Evolutionary conservation across 306 rosid species (phyloP).

Genomic region (Gleditsia sinensis): DNA sequence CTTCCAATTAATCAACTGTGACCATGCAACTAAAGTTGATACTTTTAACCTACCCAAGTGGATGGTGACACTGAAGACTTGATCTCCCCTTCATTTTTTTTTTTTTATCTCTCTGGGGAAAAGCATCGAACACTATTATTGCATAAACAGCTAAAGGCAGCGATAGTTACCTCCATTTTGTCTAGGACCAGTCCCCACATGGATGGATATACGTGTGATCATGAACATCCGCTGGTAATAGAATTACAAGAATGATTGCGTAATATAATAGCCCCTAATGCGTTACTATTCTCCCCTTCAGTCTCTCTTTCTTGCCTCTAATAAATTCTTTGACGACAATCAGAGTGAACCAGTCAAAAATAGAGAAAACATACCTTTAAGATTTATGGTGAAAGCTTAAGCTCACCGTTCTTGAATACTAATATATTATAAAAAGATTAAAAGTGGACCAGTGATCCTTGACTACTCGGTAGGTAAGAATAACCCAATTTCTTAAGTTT

Average conservation of each 20-base stretch:
- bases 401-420: too few species aligned
- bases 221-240: slow-evolving; percentile 24
- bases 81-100: not conserved
- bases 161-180: slow-evolving; percentile 34
- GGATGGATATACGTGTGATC: slow-evolving; percentile 46
- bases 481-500: too few species aligned
- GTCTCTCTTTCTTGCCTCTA: slow-evolving; percentile 24
- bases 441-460: too few species aligned
- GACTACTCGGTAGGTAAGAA: too few species aligned
- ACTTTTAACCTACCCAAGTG: slow-evolving; percentile 7
- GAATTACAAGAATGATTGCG: not conserved
- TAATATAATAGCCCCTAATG: slow-evolving; percentile 1
- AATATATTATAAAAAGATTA: too few species aligned
- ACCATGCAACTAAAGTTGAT: slow-evolving; percentile 21
- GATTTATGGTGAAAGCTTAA: too few species aligned
- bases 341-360: too few species aligned
- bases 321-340: too few species aligned
- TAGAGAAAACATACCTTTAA: too few species aligned
- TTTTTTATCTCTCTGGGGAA: not conserved
- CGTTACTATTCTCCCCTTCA: not conserved
- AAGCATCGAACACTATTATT: slow-evolving; percentile 30
- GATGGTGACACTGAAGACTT: slow-evolving; percentile 18
- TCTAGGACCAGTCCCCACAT: slow-evolving; percentile 27
- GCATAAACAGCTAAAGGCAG: slow-evolving; percentile 22
- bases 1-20: slow-evolving; percentile 27